A percentile compares a stretch with the other conserved stretches of the same genome.
Conservation (phyloP, 2,329 filamentous ascomycete species). For the Colletotrichum spinosum region DNA sequence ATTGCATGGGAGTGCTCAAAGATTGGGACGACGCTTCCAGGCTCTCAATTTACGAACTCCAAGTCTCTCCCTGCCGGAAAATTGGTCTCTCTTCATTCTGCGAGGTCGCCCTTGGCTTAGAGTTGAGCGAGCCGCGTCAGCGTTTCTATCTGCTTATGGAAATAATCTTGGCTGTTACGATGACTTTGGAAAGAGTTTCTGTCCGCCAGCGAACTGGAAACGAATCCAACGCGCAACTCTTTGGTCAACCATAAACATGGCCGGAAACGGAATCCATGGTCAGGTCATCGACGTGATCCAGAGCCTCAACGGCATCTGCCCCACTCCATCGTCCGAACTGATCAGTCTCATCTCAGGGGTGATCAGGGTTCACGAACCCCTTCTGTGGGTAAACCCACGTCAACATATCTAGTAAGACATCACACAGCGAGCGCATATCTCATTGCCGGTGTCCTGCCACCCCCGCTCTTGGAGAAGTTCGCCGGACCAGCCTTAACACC, state of each 20-base stretch:
- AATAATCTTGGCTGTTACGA: neutral
- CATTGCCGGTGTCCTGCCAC: too few relatives aligned
- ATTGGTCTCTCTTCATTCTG: neutral
- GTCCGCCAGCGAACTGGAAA: neutral
- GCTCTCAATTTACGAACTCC: conserved; percentile 9
- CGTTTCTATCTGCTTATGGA: too few relatives aligned
- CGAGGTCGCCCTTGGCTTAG: neutral
- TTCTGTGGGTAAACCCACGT: too few relatives aligned
- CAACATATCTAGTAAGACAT: too few relatives aligned
- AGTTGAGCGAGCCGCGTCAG: neutral
- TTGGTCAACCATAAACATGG: neutral
- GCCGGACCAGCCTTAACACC: too few relatives aligned
- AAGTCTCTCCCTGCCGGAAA: neutral
- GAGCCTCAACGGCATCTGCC: conserved; percentile 7
- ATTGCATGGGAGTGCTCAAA: neutral
- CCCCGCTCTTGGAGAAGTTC: too few relatives aligned
- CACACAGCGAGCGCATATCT: too few relatives aligned
- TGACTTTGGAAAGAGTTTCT: neutral
- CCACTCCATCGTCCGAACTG: conserved; percentile 18
- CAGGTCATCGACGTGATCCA: conserved; percentile 11
- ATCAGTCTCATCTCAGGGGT: neutral
- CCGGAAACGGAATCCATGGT: neutral
- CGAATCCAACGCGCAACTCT: neutral
- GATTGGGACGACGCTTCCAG: conserved; percentile 3
- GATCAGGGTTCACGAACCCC: neutral